Evolutionary conservation across 1,284 basidiomycete species (phyloP).

Genomic region (Irpex sp.): DNA sequence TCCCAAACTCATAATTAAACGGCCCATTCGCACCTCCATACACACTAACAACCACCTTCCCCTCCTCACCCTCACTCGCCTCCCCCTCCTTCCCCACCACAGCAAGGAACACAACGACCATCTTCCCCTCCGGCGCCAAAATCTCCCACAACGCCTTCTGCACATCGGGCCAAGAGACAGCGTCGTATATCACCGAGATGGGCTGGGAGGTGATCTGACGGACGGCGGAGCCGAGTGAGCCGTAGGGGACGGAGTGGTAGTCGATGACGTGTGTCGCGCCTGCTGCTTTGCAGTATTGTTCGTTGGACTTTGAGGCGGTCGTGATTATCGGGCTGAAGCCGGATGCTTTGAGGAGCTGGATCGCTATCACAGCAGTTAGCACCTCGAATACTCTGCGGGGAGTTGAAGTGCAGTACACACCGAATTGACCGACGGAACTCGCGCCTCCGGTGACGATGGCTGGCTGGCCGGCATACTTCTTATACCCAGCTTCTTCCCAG

Average conservation of each 20-base stretch:
- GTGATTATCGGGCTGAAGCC: constrained; percentile 22
- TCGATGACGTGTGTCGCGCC: constrained; percentile 29
- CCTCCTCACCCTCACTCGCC: neutral
- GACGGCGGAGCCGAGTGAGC: constrained; percentile 7
- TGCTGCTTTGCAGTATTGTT: constrained; percentile 23
- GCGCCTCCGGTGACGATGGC: constrained; percentile 32
- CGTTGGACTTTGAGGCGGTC: constrained; percentile 23
- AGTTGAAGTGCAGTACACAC: constrained; percentile 13
- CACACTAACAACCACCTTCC: constrained; percentile 9
- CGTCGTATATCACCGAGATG: constrained; percentile 12
- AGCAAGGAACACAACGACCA: neutral
- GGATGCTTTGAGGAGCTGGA: constrained; percentile 23
- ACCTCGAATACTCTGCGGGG: too few relatives aligned
- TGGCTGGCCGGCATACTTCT: constrained; percentile 23
- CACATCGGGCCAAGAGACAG: constrained; percentile 25
- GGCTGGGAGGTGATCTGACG: constrained; percentile 9
- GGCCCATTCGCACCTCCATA: constrained; percentile 7
- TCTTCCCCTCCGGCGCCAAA: constrained; percentile 14
- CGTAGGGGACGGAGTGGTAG: constrained; percentile 9
- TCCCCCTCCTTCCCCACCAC: neutral
- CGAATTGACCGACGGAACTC: constrained; percentile 32
- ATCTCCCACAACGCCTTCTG: constrained; percentile 16
- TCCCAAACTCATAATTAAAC: constrained; percentile 7
- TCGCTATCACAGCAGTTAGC: too few relatives aligned
- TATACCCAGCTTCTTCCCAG: constrained; percentile 15